phyloP scores from a whole-genome alignment of 768 basidiomycete genomes.

The Leucosporidium yakuticum region DNA sequence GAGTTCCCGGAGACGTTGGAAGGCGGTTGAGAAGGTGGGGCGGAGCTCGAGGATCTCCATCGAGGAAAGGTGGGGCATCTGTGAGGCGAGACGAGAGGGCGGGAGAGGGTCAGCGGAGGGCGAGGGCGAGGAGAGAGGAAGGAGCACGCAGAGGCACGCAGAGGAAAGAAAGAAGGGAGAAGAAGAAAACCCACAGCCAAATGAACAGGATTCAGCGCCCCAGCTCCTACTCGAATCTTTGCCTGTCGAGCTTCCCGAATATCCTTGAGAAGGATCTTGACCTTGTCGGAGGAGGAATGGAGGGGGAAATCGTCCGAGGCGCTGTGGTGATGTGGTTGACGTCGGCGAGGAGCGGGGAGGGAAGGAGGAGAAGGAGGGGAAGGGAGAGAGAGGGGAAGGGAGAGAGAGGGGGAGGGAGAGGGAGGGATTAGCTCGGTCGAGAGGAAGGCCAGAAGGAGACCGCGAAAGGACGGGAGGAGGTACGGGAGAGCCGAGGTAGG shows the following conservation, averaged over 20 bases:
- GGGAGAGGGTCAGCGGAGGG: background rate
- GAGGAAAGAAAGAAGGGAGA: background rate
- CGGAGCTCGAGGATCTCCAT: slow-evolving; percentile 94
- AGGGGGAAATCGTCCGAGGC: slow-evolving; percentile 78
- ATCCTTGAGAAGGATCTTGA: slow-evolving; percentile 82
- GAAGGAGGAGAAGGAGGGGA: too few relatives aligned
- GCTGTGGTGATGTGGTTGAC: too few relatives aligned
- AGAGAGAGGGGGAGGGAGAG: too few relatives aligned
- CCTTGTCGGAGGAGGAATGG: slow-evolving; percentile 60
- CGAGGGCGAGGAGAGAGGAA: too few relatives aligned
- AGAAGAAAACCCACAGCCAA: slow-evolving; percentile 55
- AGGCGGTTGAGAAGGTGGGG: slow-evolving; percentile 77
- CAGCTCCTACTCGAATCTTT: slow-evolving; percentile 80
- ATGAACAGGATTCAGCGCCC: slow-evolving; percentile 71
- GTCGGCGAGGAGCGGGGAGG: too few relatives aligned
- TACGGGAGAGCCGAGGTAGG: too few relatives aligned
- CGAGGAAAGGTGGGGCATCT: slow-evolving; percentile 78
- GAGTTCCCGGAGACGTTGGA: slow-evolving; percentile 42
- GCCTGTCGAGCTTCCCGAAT: slow-evolving; percentile 93
- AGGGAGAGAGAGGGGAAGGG: background rate
- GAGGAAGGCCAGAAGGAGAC: background rate
- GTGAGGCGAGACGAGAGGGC: too few relatives aligned
- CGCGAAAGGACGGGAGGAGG: background rate
- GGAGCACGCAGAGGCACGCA: too few relatives aligned
- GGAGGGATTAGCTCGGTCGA: too few relatives aligned